phyloP scores from a whole-genome alignment of 257 asterid genomes.

The Anisodus acutangulus region DNA sequence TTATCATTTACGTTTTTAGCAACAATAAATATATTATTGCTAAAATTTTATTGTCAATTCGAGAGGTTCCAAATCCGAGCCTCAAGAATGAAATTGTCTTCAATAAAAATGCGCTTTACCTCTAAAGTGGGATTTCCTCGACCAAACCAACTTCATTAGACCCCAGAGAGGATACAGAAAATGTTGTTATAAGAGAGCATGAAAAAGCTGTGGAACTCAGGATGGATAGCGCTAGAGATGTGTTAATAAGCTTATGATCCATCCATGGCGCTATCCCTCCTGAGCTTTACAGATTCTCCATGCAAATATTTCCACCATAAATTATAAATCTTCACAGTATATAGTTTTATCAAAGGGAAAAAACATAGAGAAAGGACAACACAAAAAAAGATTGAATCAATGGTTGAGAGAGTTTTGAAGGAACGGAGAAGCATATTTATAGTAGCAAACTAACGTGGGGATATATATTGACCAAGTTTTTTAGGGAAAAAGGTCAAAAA shows the following conservation, averaged over 20 bases:
- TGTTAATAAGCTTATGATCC: neutral
- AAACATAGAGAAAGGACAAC: neutral
- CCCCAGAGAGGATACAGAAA: neutral
- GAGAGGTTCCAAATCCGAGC: neutral
- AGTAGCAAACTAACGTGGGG: constrained; percentile 42
- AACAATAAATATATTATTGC: neutral
- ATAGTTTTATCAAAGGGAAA: neutral
- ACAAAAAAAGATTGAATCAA: neutral
- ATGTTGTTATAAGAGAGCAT: constrained; percentile 15
- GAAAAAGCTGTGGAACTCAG: constrained; percentile 59
- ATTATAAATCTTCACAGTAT: neutral
- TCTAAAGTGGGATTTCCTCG: neutral
- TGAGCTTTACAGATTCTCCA: constrained; percentile 66
- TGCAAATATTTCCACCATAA: constrained; percentile 30
- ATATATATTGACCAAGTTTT: neutral
- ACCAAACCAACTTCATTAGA: neutral
- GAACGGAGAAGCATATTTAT: constrained; percentile 35
- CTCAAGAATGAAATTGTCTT: too few species aligned
- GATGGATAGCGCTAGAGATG: constrained; percentile 65
- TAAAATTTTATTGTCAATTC: neutral
- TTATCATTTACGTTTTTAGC: too few species aligned
- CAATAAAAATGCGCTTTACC: neutral
- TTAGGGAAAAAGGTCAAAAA: too few species aligned
- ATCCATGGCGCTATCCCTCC: constrained; percentile 74
- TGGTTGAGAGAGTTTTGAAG: constrained; percentile 13